phyloP scores from a whole-genome alignment of 495 filamentous ascomycete species.

The Aspergillus campestris region DNA sequence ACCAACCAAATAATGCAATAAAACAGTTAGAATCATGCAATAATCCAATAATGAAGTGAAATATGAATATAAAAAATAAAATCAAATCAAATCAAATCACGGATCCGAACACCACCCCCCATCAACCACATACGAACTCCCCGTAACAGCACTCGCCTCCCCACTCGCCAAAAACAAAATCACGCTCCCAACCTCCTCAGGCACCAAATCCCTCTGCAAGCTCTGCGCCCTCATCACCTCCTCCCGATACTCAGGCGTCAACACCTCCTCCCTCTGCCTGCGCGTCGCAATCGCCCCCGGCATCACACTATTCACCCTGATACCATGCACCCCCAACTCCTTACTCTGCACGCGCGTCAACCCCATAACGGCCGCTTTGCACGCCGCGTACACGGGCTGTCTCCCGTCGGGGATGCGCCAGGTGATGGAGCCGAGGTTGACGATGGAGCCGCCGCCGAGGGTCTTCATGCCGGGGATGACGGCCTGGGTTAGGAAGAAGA shows the following conservation, averaged over 20 bases:
- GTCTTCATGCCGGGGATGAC: conserved; percentile 19
- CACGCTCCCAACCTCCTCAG: conserved; percentile 40
- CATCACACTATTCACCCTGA: conserved; percentile 23
- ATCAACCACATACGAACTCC: conserved; percentile 29
- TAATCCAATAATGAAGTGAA: too few species aligned
- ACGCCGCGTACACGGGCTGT: conserved; percentile 15
- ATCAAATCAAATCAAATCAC: too few species aligned
- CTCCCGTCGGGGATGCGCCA: conserved; percentile 20
- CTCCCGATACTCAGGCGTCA: conserved; percentile 34
- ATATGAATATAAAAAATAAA: too few species aligned
- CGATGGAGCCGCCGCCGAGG: conserved; percentile 15
- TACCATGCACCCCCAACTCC: conserved; percentile 6
- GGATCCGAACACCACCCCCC: conserved; percentile 17
- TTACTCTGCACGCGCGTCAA: conserved; percentile 14
- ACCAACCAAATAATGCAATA: too few species aligned
- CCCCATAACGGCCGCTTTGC: conserved; percentile 24
- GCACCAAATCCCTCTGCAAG: conserved; percentile 31
- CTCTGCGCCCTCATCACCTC: conserved; percentile 31
- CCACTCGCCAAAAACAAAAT: conserved; percentile 46
- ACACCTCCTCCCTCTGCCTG: conserved; percentile 33
- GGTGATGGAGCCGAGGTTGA: conserved; percentile 22
- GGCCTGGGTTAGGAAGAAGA: conserved; percentile 29
- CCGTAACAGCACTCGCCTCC: conserved; percentile 42
- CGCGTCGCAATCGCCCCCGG: conserved; percentile 21
- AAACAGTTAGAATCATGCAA: too few species aligned